These are phyloP conservation scores for Epichloe hybrida DNA, from an alignment of 2,329 filamentous ascomycete species.

Conservation along the genomic window DNA sequence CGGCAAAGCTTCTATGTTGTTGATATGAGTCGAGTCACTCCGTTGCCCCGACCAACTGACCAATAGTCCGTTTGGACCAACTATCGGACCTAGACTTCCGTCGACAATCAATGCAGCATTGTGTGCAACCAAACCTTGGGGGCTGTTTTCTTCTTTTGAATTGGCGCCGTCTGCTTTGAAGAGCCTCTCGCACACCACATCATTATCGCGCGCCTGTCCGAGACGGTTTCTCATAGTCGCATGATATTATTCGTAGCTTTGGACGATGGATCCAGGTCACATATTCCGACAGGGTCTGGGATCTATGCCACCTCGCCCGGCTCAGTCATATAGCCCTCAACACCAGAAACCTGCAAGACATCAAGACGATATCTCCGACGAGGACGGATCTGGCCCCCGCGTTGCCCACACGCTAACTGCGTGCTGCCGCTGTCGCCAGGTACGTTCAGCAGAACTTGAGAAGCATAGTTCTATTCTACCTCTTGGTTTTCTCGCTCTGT, in stretches of 20 bases:
- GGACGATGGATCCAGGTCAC: constrained; percentile 43
- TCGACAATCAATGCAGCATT: not conserved
- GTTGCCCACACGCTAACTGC: constrained; percentile 71
- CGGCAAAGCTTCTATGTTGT: not conserved
- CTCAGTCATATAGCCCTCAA: constrained; percentile 18
- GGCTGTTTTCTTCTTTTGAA: not conserved
- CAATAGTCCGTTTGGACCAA: not conserved
- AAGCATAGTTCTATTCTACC: not conserved
- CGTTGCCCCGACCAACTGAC: not conserved
- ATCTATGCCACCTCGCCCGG: constrained; percentile 26
- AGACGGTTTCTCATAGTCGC: not conserved
- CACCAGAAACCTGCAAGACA: constrained; percentile 16
- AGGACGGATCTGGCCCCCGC: constrained; percentile 40
- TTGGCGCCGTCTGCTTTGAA: constrained; percentile 1
- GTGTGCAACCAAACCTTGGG: not conserved
- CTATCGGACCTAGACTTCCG: not conserved
- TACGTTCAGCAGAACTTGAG: constrained; percentile 24
- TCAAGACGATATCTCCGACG: constrained; percentile 32
- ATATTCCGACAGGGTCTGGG: constrained; percentile 47
- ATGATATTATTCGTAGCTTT: not conserved
- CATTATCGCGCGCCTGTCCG: not conserved
- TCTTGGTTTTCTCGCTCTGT: not conserved
- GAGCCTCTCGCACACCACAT: not conserved
- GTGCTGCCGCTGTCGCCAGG: constrained; percentile 68
- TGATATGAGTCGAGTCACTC: not conserved